Evolutionary conservation across 1,284 basidiomycete genomes (phyloP).

Genomic region (Apiotrichum montevideense): DNA sequence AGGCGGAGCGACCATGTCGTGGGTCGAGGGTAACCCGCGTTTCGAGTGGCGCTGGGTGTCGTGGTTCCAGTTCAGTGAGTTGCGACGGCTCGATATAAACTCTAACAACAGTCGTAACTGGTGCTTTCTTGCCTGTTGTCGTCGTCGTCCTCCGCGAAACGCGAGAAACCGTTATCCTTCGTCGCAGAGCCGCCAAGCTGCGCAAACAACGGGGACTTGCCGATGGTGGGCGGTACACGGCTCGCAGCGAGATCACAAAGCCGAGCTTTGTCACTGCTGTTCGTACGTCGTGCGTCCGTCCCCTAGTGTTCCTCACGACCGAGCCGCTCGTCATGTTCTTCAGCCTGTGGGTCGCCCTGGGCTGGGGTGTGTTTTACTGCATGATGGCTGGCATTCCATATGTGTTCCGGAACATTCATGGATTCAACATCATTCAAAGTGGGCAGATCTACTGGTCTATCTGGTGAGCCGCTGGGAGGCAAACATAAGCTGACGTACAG

Average conservation of each 20-base stretch:
- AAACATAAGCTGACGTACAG: conserved; percentile 13
- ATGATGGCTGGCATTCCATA: conserved; percentile 62
- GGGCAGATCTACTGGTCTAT: conserved; percentile 60
- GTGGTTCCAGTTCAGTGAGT: conserved; percentile 59
- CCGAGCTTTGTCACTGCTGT: conserved; percentile 34
- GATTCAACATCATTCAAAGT: conserved; percentile 59
- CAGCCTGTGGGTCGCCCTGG: conserved; percentile 68
- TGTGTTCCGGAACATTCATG: conserved; percentile 58
- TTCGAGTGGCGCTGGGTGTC: conserved; percentile 69
- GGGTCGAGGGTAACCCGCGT: conserved; percentile 57
- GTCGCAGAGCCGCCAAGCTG: conserved; percentile 30
- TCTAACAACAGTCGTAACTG: conserved; percentile 15
- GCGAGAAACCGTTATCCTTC: conserved; percentile 40
- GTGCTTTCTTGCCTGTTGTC: conserved; percentile 29
- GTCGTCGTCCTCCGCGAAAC: conserved; percentile 42
- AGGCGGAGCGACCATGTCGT: conserved; percentile 60
- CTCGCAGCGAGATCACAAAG: conserved; percentile 42
- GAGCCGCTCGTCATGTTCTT: conserved; percentile 71
- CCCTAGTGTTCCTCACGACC: conserved; percentile 55
- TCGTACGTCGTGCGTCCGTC: conserved; percentile 29
- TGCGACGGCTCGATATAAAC: background rate
- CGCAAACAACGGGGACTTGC: conserved; percentile 35
- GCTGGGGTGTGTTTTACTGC: conserved; percentile 69
- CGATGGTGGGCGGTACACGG: conserved; percentile 39
- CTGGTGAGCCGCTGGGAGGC: conserved; percentile 7